Base-by-base conservation (phyloP, 2,329 filamentous ascomycete species). In the Clarireedia homoeocarpa region DNA sequence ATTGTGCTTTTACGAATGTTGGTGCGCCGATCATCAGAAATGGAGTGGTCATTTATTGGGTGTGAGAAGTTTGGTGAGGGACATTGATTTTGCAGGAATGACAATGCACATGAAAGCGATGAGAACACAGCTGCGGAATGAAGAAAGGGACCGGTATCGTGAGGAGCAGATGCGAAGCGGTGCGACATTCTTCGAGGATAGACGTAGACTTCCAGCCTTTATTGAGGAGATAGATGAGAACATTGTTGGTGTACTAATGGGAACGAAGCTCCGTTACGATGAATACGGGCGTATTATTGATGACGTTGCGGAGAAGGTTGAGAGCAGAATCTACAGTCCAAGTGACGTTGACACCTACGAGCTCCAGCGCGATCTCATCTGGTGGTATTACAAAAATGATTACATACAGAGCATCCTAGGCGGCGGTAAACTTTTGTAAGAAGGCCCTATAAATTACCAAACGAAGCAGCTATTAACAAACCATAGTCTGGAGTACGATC, bases 381-480 rank as follows among this genome's bases (percentile, higher is more conserved):
- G 92, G 91, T 96, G 91, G 88, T 96, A 91, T 69, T 86, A 82
- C 65, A 95, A 96, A 71, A 94, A 96, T 76, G 94, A 97, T 69
- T 83, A 88, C 7, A 95, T 92, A 64, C 92, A 96, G 70, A 91
- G 89, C 68, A 82, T 96, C 59, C 75, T 97, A 24, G 94, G 91
- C 62, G 92, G 90, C 7, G 91, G 92, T 44, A 80, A 80, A 59
- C 75, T 95, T 48, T 85, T 96, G 90, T 96, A 75, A 79, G 90
- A 79, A 34, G 12, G 4, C 10, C 27, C 12, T 45, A 20, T 20
- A 23, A n/a, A 17, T 12, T 4, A 48, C 40, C 49, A 14, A 30
- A n/a, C 17, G 30, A 14, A 7, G 0, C 0, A 23, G 42, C 23
- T 12, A 23, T 39, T 61, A 49, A 61, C 45, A 45, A 44, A 27